Evolutionary conservation across 2,329 filamentous ascomycete species (phyloP).

Genomic region (Talaromyces sp.): DNA sequence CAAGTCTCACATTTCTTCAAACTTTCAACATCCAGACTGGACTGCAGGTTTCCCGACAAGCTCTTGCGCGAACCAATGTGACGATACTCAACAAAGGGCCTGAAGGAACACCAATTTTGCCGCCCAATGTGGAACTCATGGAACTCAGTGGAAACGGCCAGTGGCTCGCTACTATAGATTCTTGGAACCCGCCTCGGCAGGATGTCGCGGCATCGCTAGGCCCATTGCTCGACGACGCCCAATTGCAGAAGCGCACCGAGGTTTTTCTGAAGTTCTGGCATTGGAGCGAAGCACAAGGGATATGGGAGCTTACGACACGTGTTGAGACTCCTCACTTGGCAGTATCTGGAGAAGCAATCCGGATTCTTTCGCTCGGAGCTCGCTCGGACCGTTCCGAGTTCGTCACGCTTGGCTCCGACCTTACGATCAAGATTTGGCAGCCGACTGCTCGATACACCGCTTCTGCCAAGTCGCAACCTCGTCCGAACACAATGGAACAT

Average conservation of each 20-base stretch:
- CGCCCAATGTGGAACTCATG: constrained; percentile 73
- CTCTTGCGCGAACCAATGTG: constrained; percentile 79
- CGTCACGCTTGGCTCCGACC: constrained; percentile 80
- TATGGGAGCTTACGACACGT: constrained; percentile 73
- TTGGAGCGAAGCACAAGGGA: constrained; percentile 54
- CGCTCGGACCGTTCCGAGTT: constrained; percentile 69
- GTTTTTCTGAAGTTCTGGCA: constrained; percentile 89
- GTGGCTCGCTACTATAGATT: constrained; percentile 89
- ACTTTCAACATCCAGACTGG: constrained; percentile 79
- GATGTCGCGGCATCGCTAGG: constrained; percentile 61
- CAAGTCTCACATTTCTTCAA: constrained; percentile 62
- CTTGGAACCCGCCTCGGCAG: constrained; percentile 72
- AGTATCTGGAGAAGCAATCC: constrained; percentile 48
- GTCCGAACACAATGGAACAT: constrained; percentile 51
- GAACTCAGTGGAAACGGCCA: constrained; percentile 74
- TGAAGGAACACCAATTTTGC: constrained; percentile 65
- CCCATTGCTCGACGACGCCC: constrained; percentile 40
- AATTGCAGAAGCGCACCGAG: constrained; percentile 55
- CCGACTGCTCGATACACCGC: constrained; percentile 65
- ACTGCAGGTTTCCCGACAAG: constrained; percentile 78
- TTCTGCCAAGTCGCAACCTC: constrained; percentile 57
- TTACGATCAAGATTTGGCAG: constrained; percentile 75
- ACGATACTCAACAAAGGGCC: constrained; percentile 75
- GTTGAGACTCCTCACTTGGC: constrained; percentile 76
- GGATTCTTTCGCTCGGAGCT: constrained; percentile 68